These are phyloP conservation scores for Zygosaccharomyces lentus DNA, from an alignment of 805 yeast genomes.

Conservation along the genomic window DNA sequence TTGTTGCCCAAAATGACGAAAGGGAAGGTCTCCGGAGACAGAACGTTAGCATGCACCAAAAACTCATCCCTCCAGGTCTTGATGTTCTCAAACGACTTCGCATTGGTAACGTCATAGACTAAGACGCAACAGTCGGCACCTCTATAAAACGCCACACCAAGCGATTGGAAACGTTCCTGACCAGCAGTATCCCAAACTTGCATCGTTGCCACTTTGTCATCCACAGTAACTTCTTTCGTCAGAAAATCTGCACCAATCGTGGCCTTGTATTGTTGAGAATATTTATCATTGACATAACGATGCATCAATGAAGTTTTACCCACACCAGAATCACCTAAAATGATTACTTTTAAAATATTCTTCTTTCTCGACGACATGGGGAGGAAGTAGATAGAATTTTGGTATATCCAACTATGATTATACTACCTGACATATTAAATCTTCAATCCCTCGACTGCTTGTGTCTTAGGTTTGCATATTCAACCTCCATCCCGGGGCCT, in stretches of 20 bases:
- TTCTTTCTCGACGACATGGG: slow-evolving; percentile 52
- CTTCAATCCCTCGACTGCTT: not conserved
- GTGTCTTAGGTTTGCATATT: not conserved
- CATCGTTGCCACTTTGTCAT: slow-evolving; percentile 47
- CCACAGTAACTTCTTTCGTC: slow-evolving; percentile 84
- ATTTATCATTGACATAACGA: slow-evolving; percentile 91
- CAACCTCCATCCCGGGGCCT: not conserved
- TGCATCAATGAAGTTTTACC: slow-evolving; percentile 98
- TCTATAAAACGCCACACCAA: slow-evolving; percentile 95
- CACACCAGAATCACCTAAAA: slow-evolving; percentile 95
- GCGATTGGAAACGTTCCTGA: slow-evolving; percentile 93
- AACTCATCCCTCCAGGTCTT: slow-evolving; percentile 95
- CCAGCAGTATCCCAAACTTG: slow-evolving; percentile 99
- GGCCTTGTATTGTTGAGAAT: slow-evolving; percentile 93
- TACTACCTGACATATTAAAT: not conserved
- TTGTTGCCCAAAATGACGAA: slow-evolving; percentile 93
- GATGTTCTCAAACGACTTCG: slow-evolving; percentile 84
- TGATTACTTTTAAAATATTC: slow-evolving; percentile 78
- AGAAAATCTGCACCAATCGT: slow-evolving; percentile 97
- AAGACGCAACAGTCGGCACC: slow-evolving; percentile 98
- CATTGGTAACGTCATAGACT: slow-evolving; percentile 93
- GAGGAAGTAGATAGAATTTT: not conserved
- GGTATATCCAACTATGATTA: too few species aligned
- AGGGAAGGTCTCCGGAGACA: slow-evolving; percentile 93
- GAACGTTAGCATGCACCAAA: slow-evolving; percentile 85